Evolutionary conservation across 176 grass and related monocot genomes (phyloP).

Genomic region (Rhipidocladum racemiflorum): DNA sequence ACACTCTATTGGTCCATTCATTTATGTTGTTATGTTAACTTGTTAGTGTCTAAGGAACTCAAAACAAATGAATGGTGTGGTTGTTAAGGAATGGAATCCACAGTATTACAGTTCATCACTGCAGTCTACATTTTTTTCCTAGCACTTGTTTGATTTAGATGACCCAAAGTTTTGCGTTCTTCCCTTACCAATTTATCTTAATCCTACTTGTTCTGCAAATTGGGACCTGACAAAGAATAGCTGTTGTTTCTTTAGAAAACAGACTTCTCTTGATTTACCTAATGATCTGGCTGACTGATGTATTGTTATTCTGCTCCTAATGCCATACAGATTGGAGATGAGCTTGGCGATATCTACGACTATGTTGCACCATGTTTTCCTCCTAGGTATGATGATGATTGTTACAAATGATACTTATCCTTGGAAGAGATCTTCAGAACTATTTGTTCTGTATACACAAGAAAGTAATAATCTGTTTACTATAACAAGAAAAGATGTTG

Average conservation of each 20-base stretch:
- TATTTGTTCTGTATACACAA: constrained; percentile 6
- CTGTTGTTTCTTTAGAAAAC: constrained; percentile 14
- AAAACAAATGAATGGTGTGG: not conserved
- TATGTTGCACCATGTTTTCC: constrained; percentile 99
- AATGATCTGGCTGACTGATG: constrained; percentile 8
- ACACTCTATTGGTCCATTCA: not conserved
- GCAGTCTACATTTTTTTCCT: not conserved
- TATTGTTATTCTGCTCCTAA: constrained; percentile 17
- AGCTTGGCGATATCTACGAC: constrained; percentile 99
- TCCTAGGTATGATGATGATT: constrained; percentile 62
- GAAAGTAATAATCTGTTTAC: constrained; percentile 1
- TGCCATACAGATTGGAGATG: constrained; percentile 81
- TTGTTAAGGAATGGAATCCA: not conserved
- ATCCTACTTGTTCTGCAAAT: constrained; percentile 16
- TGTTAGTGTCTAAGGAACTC: not conserved
- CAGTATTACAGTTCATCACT: not conserved
- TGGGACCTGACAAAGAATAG: constrained; percentile 10
- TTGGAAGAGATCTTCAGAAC: constrained; percentile 19
- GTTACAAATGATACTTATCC: constrained; percentile 1
- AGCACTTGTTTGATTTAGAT: not conserved
- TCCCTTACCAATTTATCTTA: constrained; percentile 15
- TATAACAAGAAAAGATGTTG: constrained; percentile 5
- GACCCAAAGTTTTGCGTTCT: not conserved
- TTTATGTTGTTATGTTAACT: constrained; percentile 3
- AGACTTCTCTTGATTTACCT: constrained; percentile 15